Evolutionary conservation across 352 stramenopile species (phyloP).

Genomic region (Phytophthora ramorum): DNA sequence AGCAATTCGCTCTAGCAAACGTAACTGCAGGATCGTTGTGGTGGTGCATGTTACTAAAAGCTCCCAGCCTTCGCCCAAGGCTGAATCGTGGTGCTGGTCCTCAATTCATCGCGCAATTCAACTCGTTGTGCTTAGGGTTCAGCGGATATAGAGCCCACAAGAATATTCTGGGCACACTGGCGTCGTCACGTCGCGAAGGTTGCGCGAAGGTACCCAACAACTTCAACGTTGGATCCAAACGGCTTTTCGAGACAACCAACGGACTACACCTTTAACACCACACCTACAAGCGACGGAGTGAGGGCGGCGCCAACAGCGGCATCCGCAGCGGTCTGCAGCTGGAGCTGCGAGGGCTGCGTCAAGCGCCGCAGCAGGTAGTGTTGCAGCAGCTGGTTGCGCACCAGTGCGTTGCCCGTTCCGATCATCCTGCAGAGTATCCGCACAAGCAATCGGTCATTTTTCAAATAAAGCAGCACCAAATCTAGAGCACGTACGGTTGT

Average conservation of each 20-base stretch:
- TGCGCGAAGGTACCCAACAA: conserved; percentile 11
- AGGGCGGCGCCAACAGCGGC: conserved; percentile 67
- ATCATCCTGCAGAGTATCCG: conserved; percentile 52
- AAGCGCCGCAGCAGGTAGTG: conserved; percentile 51
- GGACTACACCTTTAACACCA: conserved; percentile 28
- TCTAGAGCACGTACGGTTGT: conserved; percentile 48
- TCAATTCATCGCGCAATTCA: conserved; percentile 23
- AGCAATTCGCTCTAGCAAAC: too few relatives aligned
- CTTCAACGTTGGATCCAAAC: conserved; percentile 2
- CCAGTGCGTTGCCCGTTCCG: conserved; percentile 73
- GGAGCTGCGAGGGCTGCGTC: conserved; percentile 37
- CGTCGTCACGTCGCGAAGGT: conserved; percentile 17
- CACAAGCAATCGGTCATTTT: background rate
- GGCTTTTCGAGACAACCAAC: background rate
- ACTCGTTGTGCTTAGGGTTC: background rate
- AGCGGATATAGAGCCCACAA: conserved; percentile 13
- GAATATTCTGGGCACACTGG: conserved; percentile 13
- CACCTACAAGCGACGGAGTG: conserved; percentile 37
- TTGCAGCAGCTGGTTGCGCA: conserved; percentile 72
- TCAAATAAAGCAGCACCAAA: background rate
- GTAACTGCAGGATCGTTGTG: too few relatives aligned
- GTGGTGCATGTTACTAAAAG: background rate
- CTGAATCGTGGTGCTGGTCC: background rate
- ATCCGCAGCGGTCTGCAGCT: conserved; percentile 57
- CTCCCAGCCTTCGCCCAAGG: background rate